Conservation (phyloP, 1,139 yeast species). For the Barnettozyma hawaiiensis region DNA sequence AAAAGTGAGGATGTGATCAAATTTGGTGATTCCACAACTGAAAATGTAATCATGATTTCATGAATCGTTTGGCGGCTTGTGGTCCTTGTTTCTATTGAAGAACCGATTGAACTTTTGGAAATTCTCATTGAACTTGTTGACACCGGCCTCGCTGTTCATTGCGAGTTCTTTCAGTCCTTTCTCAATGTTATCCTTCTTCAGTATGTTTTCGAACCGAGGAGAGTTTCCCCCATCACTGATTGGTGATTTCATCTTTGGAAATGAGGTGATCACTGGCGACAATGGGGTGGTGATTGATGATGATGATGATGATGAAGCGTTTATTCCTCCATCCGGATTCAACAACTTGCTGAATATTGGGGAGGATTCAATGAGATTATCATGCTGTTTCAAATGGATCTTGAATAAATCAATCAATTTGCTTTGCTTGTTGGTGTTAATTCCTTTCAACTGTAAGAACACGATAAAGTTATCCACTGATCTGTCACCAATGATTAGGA, state of each 20-base stretch:
- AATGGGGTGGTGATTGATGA: slow-evolving; percentile 3
- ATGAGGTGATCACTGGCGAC: slow-evolving; percentile 8
- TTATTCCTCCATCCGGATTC: slow-evolving; percentile 20
- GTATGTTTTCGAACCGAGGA: slow-evolving; percentile 24
- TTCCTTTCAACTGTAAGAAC: slow-evolving; percentile 58
- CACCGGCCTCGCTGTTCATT: slow-evolving; percentile 46
- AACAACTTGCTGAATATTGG: slow-evolving; percentile 33
- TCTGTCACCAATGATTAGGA: slow-evolving; percentile 61
- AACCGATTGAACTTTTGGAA: slow-evolving; percentile 43
- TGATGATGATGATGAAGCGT: too few species aligned
- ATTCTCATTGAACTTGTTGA: slow-evolving; percentile 54
- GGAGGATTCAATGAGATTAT: slow-evolving; percentile 39
- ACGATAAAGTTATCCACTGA: slow-evolving; percentile 58
- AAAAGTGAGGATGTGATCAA: slow-evolving; percentile 41
- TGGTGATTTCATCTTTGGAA: slow-evolving; percentile 17
- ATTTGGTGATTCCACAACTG: slow-evolving; percentile 37
- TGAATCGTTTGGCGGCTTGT: slow-evolving; percentile 2
- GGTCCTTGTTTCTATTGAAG: slow-evolving; percentile 32
- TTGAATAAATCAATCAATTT: slow-evolving; percentile 58
- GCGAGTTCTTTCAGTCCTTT: slow-evolving; percentile 50
- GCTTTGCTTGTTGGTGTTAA: slow-evolving; percentile 39
- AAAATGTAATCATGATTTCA: slow-evolving; percentile 27
- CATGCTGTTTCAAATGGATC: slow-evolving; percentile 49
- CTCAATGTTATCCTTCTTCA: slow-evolving; percentile 48
- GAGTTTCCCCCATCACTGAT: slow-evolving; percentile 13